A percentile compares a stretch with the other conserved stretches of the same genome.
phyloP scores from a whole-genome alignment of 306 rosid species.

The Acacia confusa region DNA sequence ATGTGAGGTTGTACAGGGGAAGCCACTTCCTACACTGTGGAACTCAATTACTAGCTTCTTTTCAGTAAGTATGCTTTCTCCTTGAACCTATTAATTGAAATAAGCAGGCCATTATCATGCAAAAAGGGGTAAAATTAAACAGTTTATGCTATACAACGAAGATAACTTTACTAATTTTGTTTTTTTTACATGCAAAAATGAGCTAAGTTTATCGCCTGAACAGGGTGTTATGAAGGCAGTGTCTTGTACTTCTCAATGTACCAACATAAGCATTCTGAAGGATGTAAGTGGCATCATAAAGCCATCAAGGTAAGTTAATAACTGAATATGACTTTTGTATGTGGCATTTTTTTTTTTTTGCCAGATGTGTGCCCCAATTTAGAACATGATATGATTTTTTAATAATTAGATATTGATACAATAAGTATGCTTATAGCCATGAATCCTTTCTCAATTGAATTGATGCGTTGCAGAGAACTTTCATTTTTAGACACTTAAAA shows the following conservation, averaged over 20 bases:
- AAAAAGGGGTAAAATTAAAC: slow-evolving; percentile 22
- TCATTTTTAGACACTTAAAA: slow-evolving; percentile 9
- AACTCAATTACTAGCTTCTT: slow-evolving; percentile 45
- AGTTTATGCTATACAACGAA: neutral
- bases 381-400: neutral
- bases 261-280: slow-evolving; percentile 44
- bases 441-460: slow-evolving; percentile 18
- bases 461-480: neutral
- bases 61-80: slow-evolving; percentile 46
- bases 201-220: slow-evolving; percentile 27
- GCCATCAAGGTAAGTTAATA: slow-evolving; percentile 52
- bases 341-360: neutral
- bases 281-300: slow-evolving; percentile 64
- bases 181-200: slow-evolving; percentile 20
- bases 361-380: neutral
- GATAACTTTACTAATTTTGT: neutral
- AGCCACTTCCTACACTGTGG: slow-evolving; percentile 65
- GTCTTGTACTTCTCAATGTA: slow-evolving; percentile 45
- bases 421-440: slow-evolving; percentile 7
- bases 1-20: slow-evolving; percentile 61
- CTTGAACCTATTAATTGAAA: slow-evolving; percentile 10
- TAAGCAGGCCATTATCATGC: slow-evolving; percentile 3
- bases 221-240: slow-evolving; percentile 50
- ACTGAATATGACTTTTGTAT: slow-evolving; percentile 18
- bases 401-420: neutral